Evolutionary conservation across 805 yeast genomes (phyloP).

Genomic region (Cyberlindnera mycetangii): DNA sequence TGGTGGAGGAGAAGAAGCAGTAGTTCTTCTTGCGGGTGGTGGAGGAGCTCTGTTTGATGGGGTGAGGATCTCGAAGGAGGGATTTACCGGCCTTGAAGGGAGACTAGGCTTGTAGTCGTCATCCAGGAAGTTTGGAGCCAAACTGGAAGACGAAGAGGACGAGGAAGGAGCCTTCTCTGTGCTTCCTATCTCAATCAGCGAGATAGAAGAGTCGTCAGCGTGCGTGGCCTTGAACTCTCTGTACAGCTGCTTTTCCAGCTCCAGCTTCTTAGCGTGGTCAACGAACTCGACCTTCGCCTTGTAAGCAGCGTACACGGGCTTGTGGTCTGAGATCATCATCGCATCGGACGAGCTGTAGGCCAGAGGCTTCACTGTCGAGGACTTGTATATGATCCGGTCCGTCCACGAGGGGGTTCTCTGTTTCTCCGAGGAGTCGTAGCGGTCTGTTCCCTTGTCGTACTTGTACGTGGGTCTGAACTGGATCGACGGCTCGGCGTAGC

Average conservation of each 20-base stretch:
- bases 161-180: slow-evolving; percentile 4
- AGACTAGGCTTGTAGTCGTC: slow-evolving; percentile 20
- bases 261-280: slow-evolving; percentile 57
- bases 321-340: slow-evolving; percentile 77
- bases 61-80: slow-evolving; percentile 16
- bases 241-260: slow-evolving; percentile 57
- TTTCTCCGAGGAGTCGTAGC: slow-evolving; percentile 87
- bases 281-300: slow-evolving; percentile 62
- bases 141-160: background rate
- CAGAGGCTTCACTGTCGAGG: slow-evolving; percentile 45
- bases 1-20: slow-evolving; percentile 9
- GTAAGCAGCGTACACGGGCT: slow-evolving; percentile 86
- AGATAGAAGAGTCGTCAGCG: slow-evolving; percentile 27
- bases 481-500: slow-evolving; percentile 73
- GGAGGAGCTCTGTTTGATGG: slow-evolving; percentile 23
- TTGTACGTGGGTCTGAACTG: slow-evolving; percentile 89
- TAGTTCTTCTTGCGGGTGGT: slow-evolving; percentile 15
- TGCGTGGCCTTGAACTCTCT: slow-evolving; percentile 46
- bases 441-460: slow-evolving; percentile 77
- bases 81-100: slow-evolving; percentile 16
- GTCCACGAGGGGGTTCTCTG: slow-evolving; percentile 97
- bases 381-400: slow-evolving; percentile 56
- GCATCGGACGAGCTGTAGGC: slow-evolving; percentile 65
- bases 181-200: slow-evolving; percentile 22
- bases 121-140: slow-evolving; percentile 23